Evolutionary conservation across 257 asterid genomes (phyloP), one percentile per base, ranked within the genome.

Genomic region (Nicotiana obtusifolia): DNA sequence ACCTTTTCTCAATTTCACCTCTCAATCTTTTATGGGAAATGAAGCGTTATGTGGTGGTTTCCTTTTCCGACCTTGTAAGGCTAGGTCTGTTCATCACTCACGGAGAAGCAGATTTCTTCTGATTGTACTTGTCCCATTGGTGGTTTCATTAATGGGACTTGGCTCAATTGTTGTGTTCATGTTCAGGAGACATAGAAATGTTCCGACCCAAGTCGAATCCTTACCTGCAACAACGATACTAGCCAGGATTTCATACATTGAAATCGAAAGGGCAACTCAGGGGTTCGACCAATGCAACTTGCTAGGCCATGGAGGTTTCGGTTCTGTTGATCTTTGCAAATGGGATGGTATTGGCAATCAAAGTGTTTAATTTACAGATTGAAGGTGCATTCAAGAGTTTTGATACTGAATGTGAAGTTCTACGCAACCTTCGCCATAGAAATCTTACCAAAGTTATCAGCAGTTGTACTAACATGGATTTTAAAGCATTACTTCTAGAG

Each of bases 1-100:
- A 22, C 76, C 82, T 28, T 88, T 88, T 54, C 33, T 80, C 3
- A 87, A 84, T 53, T 84, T 86, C 17, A 81, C 89, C 22, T 66
- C 83, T 75, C 81, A 30, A 37, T 80, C 86, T 71, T 87, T 83
- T 44, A 10, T 65, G 9, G 87, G 87, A 53, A 80, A 84, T 64
- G 11, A 64, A 52, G 88, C 31, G 20, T 47, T 87, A 10, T 87
- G 88, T 4, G 84, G 87, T 10, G 44, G 24, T 80, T 53, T 78
- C 13, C 77, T 68, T 37, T n/a, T n/a, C 1, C 77, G 0, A 1
- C 77, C 77, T 68, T 67, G 76, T 68, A 10, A 33, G 77, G 10
- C 31, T 67, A 35, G 1, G 7, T 31, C 52, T 66, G 33, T 10
- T 68, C 54, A 35, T 68, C 56, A 68, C 5, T 35, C 77, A 35